These are phyloP conservation scores for Neurospora sp. DNA, from an alignment of 495 filamentous ascomycete genomes.

Conservation along the genomic window DNA sequence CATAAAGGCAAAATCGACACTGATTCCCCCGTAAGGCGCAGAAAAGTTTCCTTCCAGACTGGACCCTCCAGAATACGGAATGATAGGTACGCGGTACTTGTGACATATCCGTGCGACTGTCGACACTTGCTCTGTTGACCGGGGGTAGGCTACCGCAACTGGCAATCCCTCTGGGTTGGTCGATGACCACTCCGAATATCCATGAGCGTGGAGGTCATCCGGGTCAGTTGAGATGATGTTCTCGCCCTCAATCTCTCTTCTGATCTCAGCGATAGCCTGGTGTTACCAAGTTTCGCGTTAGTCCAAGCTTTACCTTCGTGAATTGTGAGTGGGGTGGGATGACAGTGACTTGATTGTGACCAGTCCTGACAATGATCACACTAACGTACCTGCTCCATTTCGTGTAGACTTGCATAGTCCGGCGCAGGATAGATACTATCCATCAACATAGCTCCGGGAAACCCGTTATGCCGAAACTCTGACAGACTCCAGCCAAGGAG, in stretches of 20 bases:
- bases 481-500: constrained; percentile 31
- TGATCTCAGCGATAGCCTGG: constrained; percentile 41
- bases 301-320: background rate
- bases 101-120: constrained; percentile 70
- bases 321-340: background rate
- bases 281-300: background rate
- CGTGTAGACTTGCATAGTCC: constrained; percentile 37
- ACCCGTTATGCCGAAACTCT: constrained; percentile 15
- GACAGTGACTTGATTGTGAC: background rate
- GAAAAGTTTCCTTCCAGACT: constrained; percentile 86
- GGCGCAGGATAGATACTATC: constrained; percentile 28
- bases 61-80: constrained; percentile 77
- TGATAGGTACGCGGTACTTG: constrained; percentile 77
- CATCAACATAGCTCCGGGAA: constrained; percentile 26
- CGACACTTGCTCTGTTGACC: constrained; percentile 69
- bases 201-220: constrained; percentile 70
- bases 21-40: constrained; percentile 74
- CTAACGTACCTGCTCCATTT: constrained; percentile 41
- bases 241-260: constrained; percentile 47
- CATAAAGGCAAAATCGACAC: constrained; percentile 84
- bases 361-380: background rate
- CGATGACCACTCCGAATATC: constrained; percentile 85
- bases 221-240: constrained; percentile 75
- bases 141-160: constrained; percentile 73
- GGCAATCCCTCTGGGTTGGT: constrained; percentile 68